Evolutionary conservation across 1,139 yeast species (phyloP), one percentile per base, ranked within the genome.

Genomic region (Geotrichum siamense): DNA sequence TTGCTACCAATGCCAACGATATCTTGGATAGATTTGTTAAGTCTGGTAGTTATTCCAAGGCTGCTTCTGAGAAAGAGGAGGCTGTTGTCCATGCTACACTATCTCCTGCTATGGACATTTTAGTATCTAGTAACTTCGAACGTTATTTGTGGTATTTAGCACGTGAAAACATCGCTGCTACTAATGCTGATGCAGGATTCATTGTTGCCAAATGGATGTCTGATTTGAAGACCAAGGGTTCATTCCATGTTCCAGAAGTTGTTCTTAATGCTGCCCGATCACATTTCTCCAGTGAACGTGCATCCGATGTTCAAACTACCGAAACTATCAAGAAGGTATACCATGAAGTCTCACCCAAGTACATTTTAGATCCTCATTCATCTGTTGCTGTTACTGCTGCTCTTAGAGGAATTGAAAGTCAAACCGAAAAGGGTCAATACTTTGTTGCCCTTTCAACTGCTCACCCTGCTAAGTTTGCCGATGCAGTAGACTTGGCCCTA

Each of bases 91-190:
- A 82, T 62, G 86, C 93, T 20, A 89, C 98, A 15, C 71, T 80
- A 55, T 85, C 96, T 1, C 99, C 99, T 52, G 99, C 99, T 28
- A 91, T 91, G 99, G 99, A 91, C 63, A 91, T 91, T 56, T 75
- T 86, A 55, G 86, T 91, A 48, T 87, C 96, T 10, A 84, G 95
- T 26, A 91, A 91, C 65, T 91, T 91, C 60, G 99, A 91, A 71
- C 82, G 99, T 65, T 78, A 89, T 60, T 72, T 91, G 54, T 91
- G 98, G 98, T 87, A 85, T 61, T 76, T 87, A 60, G 84, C 89
- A 21, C 79, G 91, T 62, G 82, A 82, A 55, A 74, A 74, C 50
- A 72, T 79, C 32, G 71, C 76, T 22, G 63, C 66, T 17, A 70
- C 75, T 51, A 83, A 81, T 55, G 65, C 68, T 36, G 77, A 78